These are phyloP conservation scores for Coemansia sp. DNA, from an alignment of 192 early-diverging fungal genomes.

Conservation along the genomic window DNA sequence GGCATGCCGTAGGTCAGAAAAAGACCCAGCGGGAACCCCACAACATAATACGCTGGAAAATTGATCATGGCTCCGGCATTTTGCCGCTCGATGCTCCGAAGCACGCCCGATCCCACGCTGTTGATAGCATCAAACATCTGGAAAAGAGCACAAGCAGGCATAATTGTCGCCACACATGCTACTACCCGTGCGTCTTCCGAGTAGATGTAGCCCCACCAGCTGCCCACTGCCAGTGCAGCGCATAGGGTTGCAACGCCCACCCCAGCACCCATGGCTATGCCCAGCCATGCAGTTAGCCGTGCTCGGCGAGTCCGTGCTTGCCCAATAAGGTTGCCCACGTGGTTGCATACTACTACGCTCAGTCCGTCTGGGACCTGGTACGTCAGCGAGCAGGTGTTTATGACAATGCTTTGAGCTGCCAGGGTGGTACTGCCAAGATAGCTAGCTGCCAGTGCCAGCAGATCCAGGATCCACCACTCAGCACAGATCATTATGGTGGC, in stretches of 20 bases:
- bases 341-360: slow-evolving; percentile 56
- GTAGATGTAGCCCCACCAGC: slow-evolving; percentile 58
- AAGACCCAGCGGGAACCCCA: slow-evolving; percentile 60
- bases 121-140: slow-evolving; percentile 64
- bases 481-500: slow-evolving; percentile 73
- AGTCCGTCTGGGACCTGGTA: slow-evolving; percentile 59
- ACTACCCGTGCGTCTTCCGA: slow-evolving; percentile 69
- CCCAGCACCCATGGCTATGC: slow-evolving; percentile 18
- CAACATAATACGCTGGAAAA: slow-evolving; percentile 55
- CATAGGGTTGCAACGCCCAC: slow-evolving; percentile 23
- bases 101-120: slow-evolving; percentile 58
- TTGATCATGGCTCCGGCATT: slow-evolving; percentile 56
- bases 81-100: slow-evolving; percentile 58
- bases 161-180: slow-evolving; percentile 63
- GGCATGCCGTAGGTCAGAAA: slow-evolving; percentile 52
- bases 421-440: slow-evolving; percentile 59
- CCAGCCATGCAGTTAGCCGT: slow-evolving; percentile 31
- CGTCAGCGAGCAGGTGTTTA: slow-evolving; percentile 54
- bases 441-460: slow-evolving; percentile 52
- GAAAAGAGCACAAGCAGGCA: slow-evolving; percentile 79
- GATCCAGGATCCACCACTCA: slow-evolving; percentile 61
- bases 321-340: slow-evolving; percentile 56
- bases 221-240: slow-evolving; percentile 21
- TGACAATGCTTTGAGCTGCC: slow-evolving; percentile 59
- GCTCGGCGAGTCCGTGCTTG: slow-evolving; percentile 42